Percentiles rank a stretch among this genome's conserved stretches.
phyloP scores from a whole-genome alignment of 306 rosid genomes.

The Vigna unguiculata region DNA sequence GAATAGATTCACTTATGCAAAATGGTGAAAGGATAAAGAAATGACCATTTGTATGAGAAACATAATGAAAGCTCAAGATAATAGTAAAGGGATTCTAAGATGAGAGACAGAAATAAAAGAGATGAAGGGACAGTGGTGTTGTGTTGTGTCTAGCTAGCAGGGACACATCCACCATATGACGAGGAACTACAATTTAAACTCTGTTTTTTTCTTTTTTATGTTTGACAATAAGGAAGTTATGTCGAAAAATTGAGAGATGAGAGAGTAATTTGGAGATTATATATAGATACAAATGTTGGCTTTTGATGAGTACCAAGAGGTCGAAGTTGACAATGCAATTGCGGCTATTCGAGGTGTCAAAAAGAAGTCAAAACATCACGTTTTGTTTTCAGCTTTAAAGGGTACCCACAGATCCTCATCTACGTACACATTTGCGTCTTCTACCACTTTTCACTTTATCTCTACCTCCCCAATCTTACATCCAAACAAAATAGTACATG shows the following conservation, averaged over 20 bases:
- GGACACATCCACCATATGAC: background rate
- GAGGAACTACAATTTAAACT: background rate
- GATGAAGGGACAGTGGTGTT: background rate
- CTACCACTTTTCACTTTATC: background rate
- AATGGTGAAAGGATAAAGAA: background rate
- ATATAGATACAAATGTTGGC: slow-evolving; percentile 39
- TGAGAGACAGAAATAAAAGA: background rate
- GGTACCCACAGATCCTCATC: background rate
- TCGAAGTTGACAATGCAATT: slow-evolving; percentile 47
- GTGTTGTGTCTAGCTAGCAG: background rate
- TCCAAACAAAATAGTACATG: background rate
- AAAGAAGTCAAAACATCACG: background rate
- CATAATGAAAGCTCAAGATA: too few relatives aligned
- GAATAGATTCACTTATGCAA: background rate
- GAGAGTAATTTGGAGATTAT: background rate
- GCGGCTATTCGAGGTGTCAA: slow-evolving; percentile 48
- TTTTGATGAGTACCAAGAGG: slow-evolving; percentile 52
- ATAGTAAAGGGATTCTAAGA: slow-evolving; percentile 36
- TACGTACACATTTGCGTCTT: background rate
- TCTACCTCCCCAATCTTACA: background rate
- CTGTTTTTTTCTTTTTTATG: background rate
- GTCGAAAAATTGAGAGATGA: background rate
- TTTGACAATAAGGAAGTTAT: background rate
- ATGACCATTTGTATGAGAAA: too few relatives aligned
- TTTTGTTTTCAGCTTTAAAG: background rate